These are phyloP conservation scores for Pichia sp. DNA, from an alignment of 1,139 yeast genomes.

Conservation along the genomic window DNA sequence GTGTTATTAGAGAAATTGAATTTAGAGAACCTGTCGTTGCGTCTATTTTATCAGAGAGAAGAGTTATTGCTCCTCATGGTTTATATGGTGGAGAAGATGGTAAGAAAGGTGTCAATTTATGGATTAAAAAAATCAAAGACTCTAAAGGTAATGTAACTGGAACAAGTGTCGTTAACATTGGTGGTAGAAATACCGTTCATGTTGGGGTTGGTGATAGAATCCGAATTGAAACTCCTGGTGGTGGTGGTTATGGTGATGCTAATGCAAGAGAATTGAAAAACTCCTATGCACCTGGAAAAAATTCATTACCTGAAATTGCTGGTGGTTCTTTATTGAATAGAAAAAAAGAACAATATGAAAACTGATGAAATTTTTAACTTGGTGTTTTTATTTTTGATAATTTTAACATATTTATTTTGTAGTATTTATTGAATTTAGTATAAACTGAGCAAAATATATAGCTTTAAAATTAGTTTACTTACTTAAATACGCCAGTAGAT, in stretches of 20 bases:
- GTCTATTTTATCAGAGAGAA: slow-evolving; percentile 32
- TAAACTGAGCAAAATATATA: too few species aligned
- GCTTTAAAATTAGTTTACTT: too few species aligned
- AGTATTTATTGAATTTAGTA: too few species aligned
- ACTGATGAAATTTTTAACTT: background rate
- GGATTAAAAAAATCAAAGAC: slow-evolving; percentile 27
- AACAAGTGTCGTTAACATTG: slow-evolving; percentile 5
- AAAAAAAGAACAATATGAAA: slow-evolving; percentile 20
- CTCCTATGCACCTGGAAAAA: background rate
- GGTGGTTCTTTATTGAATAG: slow-evolving; percentile 23
- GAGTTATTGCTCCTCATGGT: slow-evolving; percentile 34
- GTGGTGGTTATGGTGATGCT: slow-evolving; percentile 1
- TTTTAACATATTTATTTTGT: too few species aligned
- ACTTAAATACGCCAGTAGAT: too few species aligned
- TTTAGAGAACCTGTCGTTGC: slow-evolving; percentile 30
- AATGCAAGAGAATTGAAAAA: background rate
- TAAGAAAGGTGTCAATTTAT: slow-evolving; percentile 33
- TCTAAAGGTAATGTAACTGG: slow-evolving; percentile 19
- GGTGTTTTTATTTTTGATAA: too few species aligned
- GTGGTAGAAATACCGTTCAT: slow-evolving; percentile 24
- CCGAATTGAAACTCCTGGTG: slow-evolving; percentile 24
- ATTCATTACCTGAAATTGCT: background rate
- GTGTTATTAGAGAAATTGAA: slow-evolving; percentile 33
- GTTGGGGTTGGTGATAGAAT: slow-evolving; percentile 38
- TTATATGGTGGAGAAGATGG: slow-evolving; percentile 35